Evolutionary conservation across 2,329 filamentous ascomycete species (phyloP), one percentile per base, ranked within the genome.

Genomic region (Chaetomium strumarium): DNA sequence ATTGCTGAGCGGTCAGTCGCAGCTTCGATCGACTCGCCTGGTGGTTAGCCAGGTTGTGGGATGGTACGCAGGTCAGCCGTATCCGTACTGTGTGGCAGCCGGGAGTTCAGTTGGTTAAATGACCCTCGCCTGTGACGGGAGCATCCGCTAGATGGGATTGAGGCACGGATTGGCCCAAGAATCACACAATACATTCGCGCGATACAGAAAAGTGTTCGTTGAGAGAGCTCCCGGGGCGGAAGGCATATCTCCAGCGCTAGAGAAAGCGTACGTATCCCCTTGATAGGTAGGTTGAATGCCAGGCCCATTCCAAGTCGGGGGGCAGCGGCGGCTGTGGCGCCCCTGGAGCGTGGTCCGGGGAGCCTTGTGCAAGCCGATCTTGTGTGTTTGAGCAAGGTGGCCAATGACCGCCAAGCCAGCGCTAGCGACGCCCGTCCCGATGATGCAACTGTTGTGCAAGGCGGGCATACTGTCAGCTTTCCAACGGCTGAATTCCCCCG

Each of bases 321-420:
- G 37, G 47, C 47, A 39, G 46, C 33, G 43, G 47, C 13, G 14
- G 34, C 40, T 40, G 50, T 49, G 49, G 53, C 52, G 46, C 40
- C 53, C 53, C 50, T 44, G 49, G 40, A n/a, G 33, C 40, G 24
- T 16, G 43, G 34, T 24, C 39, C 43, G 11, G 49, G 46, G 30
- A 33, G 29, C 56, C 54, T 36, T 48, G 43, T 36, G 11, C 12
- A 37, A 44, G 34, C 41, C 7, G 30, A 39, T 49, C 8, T n/a
- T 41, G 31, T 43, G 31, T 43, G n/a, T 52, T 42, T 34, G 46
- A 45, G 42, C 42, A 46, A 48, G 34, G 42, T 56, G 53, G 56
- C 56, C 56, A 54, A 53, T 56, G 38, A 33, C 46, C 17, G 54
- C 54, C 46, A 49, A 56, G 54, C 20, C 11, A 16, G 7, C 16